phyloP scores from a whole-genome alignment of 208 protist genomes.

The Phytomonas francai region DNA sequence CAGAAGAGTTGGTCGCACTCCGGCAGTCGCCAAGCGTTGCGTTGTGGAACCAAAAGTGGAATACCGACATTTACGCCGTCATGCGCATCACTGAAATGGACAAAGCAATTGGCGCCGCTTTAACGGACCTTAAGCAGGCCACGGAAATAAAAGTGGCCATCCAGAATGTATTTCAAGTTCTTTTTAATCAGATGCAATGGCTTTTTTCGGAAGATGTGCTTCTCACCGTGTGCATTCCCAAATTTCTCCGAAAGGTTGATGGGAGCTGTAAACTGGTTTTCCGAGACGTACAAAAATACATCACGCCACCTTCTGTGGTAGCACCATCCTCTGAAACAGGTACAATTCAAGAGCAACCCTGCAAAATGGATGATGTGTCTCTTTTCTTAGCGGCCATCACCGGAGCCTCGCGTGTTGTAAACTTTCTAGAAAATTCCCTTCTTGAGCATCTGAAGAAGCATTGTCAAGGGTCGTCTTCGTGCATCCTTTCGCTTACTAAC shows the following conservation, averaged over 20 bases:
- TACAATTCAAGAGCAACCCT: neutral
- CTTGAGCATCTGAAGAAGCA: neutral
- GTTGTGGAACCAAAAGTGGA: constrained; percentile 84
- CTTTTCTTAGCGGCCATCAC: neutral
- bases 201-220: constrained; percentile 39
- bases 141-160: neutral
- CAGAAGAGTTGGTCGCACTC: constrained; percentile 47
- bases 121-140: neutral
- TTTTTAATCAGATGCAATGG: constrained; percentile 20
- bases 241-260: constrained; percentile 28
- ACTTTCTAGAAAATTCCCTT: neutral
- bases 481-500: neutral
- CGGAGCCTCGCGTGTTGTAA: neutral
- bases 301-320: neutral
- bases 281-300: neutral
- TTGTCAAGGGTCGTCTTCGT: neutral
- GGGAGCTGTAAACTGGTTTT: constrained; percentile 8
- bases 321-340: neutral
- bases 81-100: constrained; percentile 53
- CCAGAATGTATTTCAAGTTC: constrained; percentile 9
- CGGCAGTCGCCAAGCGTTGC: constrained; percentile 54
- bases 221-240: constrained; percentile 27
- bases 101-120: constrained; percentile 16
- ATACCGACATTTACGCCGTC: constrained; percentile 77
- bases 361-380: neutral